Evolutionary conservation across 1,139 yeast genomes (phyloP).

Genomic region (Suhomyces anneliseae): DNA sequence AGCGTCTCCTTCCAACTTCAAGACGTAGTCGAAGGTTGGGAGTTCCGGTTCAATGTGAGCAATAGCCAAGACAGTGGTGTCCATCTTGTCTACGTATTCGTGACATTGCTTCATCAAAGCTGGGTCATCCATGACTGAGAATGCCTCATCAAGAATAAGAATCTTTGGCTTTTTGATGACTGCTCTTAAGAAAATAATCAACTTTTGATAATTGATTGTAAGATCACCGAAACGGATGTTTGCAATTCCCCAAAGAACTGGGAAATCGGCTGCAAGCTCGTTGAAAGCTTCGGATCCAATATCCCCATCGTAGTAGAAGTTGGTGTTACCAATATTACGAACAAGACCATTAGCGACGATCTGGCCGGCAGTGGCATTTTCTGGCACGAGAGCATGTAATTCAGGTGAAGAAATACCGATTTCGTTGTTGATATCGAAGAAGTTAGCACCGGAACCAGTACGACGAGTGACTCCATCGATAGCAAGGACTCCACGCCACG

Average conservation of each 20-base stretch:
- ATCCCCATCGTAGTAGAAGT: constrained; percentile 30
- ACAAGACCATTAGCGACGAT: constrained; percentile 74
- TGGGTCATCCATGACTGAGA: constrained; percentile 81
- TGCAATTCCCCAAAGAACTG: constrained; percentile 29
- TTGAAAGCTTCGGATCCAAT: constrained; percentile 12
- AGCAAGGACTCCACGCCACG: constrained; percentile 75
- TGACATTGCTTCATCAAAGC: constrained; percentile 64
- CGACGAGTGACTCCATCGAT: constrained; percentile 68
- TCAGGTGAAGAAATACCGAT: constrained; percentile 94
- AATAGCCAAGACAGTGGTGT: constrained; percentile 70
- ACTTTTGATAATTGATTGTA: constrained; percentile 73
- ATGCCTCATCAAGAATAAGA: constrained; percentile 86
- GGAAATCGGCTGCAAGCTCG: constrained; percentile 25
- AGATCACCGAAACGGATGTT: constrained; percentile 52
- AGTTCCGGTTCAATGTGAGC: constrained; percentile 69
- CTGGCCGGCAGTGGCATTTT: constrained; percentile 49
- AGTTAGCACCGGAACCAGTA: constrained; percentile 68
- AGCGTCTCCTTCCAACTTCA: constrained; percentile 38
- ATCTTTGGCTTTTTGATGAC: constrained; percentile 73
- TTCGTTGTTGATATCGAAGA: constrained; percentile 72
- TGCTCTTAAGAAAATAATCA: constrained; percentile 73
- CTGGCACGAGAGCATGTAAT: constrained; percentile 79
- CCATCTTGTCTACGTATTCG: constrained; percentile 54
- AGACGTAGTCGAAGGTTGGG: constrained; percentile 35
- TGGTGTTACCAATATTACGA: constrained; percentile 56